A percentile compares a stretch with the other conserved stretches of the same genome.
Evolutionary conservation across 805 yeast species (phyloP).

Genomic region (Saccharomyces cerevisiae): DNA sequence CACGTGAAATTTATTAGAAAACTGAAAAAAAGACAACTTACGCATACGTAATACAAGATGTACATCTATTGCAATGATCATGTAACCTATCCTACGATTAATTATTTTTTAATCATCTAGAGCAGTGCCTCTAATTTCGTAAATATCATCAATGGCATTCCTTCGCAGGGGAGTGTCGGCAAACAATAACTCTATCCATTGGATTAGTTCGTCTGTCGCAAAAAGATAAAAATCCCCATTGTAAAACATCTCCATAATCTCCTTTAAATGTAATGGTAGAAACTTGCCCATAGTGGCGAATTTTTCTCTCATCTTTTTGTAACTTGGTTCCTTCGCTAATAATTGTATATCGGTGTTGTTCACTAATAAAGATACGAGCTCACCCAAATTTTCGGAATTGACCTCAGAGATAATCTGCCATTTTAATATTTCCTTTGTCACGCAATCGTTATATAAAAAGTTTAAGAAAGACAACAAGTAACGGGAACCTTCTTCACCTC

Average conservation of each 20-base stretch:
- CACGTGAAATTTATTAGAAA: neutral
- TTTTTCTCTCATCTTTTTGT: constrained; percentile 24
- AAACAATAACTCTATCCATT: constrained; percentile 32
- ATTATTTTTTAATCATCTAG: constrained; percentile 22
- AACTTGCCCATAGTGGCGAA: constrained; percentile 22
- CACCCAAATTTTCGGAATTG: constrained; percentile 26
- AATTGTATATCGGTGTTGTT: constrained; percentile 21
- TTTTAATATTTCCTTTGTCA: constrained; percentile 14
- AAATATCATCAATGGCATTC: constrained; percentile 31
- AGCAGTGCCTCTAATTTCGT: constrained; percentile 42
- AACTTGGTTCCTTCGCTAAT: constrained; percentile 12
- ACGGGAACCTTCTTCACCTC: constrained; percentile 7
- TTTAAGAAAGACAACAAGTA: constrained; percentile 11
- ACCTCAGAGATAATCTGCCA: constrained; percentile 30
- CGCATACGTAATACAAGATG: neutral
- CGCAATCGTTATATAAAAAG: constrained; percentile 18
- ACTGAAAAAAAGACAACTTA: neutral
- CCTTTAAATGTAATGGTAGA: constrained; percentile 33
- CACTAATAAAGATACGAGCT: constrained; percentile 17
- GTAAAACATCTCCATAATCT: constrained; percentile 35
- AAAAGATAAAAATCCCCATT: constrained; percentile 35
- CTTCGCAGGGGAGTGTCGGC: constrained; percentile 34
- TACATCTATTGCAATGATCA: neutral
- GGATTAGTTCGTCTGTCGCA: constrained; percentile 31
- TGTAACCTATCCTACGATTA: neutral